These are phyloP conservation scores for Aspergillus latus DNA, from an alignment of 2,329 filamentous ascomycete species.

Conservation along the genomic window DNA sequence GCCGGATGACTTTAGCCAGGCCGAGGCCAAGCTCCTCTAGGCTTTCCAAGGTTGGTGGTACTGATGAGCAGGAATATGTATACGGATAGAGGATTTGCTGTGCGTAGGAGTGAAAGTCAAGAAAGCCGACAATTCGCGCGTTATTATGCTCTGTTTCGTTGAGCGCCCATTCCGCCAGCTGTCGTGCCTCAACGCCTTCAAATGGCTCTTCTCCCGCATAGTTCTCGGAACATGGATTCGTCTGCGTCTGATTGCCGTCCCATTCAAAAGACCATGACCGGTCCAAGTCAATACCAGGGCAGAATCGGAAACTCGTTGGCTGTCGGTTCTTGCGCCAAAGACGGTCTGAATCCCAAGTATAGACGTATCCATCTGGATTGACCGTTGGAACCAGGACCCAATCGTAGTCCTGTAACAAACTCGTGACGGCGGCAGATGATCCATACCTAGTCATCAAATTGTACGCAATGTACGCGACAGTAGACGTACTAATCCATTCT, in stretches of 20 bases:
- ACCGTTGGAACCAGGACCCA: slow-evolving; percentile 83
- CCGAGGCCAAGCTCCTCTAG: slow-evolving; percentile 86
- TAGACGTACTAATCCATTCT: slow-evolving; percentile 94
- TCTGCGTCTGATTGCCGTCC: slow-evolving; percentile 65
- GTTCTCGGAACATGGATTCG: slow-evolving; percentile 86
- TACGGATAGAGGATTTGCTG: slow-evolving; percentile 94
- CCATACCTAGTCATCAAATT: slow-evolving; percentile 81
- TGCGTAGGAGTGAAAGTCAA: slow-evolving; percentile 93
- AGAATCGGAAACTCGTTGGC: slow-evolving; percentile 76
- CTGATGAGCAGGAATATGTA: slow-evolving; percentile 73
- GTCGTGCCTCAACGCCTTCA: slow-evolving; percentile 73
- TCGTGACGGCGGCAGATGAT: slow-evolving; percentile 68
- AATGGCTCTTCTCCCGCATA: slow-evolving; percentile 83
- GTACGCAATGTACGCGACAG: slow-evolving; percentile 88
- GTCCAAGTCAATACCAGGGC: slow-evolving; percentile 84
- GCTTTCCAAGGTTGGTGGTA: slow-evolving; percentile 85
- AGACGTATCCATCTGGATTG: slow-evolving; percentile 93
- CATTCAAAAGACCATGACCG: slow-evolving; percentile 83
- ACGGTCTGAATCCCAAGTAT: slow-evolving; percentile 87
- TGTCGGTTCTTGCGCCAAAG: slow-evolving; percentile 93
- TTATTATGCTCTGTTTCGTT: slow-evolving; percentile 72
- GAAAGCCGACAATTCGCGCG: slow-evolving; percentile 74
- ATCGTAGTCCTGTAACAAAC: slow-evolving; percentile 79
- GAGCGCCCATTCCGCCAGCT: slow-evolving; percentile 76
- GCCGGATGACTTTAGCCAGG: slow-evolving; percentile 81